Conservation (phyloP, 2,329 filamentous ascomycete genomes). For the Pezicula neosporulosa region DNA sequence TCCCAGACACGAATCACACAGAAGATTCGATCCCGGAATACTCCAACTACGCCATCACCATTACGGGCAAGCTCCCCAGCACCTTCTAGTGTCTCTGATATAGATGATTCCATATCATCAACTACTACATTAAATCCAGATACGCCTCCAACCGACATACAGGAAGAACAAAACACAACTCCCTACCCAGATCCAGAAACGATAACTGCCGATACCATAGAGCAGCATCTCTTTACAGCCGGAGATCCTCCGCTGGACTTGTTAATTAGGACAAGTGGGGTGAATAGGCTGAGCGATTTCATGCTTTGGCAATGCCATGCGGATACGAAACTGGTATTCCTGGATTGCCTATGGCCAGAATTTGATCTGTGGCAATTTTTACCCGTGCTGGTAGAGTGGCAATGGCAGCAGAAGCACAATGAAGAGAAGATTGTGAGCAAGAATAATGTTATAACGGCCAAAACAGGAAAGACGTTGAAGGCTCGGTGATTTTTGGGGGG, state of each 20-base stretch:
- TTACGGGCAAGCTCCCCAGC: conserved; percentile 42
- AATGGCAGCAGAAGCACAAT: conserved; percentile 48
- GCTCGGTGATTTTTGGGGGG: neutral
- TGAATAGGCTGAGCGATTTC: conserved; percentile 90
- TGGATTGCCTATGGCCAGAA: conserved; percentile 91
- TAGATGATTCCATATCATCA: conserved; percentile 52
- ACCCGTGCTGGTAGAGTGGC: conserved; percentile 90
- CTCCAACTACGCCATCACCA: conserved; percentile 22
- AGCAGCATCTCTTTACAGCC: conserved; percentile 83
- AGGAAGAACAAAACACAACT: conserved; percentile 29
- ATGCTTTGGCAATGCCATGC: conserved; percentile 99
- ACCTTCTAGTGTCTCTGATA: conserved; percentile 37
- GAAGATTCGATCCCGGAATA: conserved; percentile 72
- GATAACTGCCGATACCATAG: conserved; percentile 80
- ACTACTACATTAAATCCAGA: conserved; percentile 46
- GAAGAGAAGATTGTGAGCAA: conserved; percentile 19
- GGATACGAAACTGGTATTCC: conserved; percentile 86
- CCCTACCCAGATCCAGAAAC: conserved; percentile 74
- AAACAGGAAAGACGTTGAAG: neutral
- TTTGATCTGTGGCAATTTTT: conserved; percentile 93
- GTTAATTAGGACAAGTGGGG: conserved; percentile 87
- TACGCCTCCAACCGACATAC: conserved; percentile 23
- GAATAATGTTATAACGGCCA: neutral
- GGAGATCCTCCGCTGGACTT: conserved; percentile 85
- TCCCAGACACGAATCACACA: conserved; percentile 84